A percentile compares a stretch with the other conserved stretches of the same genome.
Conservation (phyloP, 768 basidiomycete genomes). For the Rhizopogon vulgaris region DNA sequence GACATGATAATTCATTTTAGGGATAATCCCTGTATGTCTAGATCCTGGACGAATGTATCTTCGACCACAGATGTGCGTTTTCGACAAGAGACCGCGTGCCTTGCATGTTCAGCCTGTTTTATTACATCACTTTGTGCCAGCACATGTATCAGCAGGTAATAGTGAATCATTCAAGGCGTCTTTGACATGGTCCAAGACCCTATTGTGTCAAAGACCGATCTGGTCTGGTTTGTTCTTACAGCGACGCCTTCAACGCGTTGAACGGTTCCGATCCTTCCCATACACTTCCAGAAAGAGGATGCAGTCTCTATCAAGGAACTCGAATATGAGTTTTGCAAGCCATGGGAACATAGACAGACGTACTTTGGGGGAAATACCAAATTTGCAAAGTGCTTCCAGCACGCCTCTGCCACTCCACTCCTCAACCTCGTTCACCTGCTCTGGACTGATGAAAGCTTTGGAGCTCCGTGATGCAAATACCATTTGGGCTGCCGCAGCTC, state of each 20-base stretch:
- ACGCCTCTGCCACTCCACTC: slow-evolving; percentile 56
- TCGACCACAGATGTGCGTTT: no score
- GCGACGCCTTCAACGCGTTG: slow-evolving; percentile 4
- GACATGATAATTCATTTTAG: not conserved
- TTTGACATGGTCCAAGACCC: not conserved
- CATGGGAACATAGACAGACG: slow-evolving; percentile 10
- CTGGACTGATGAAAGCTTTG: slow-evolving; percentile 69
- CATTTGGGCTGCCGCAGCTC: slow-evolving; percentile 77
- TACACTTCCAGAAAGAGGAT: slow-evolving; percentile 49
- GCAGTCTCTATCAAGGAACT: slow-evolving; percentile 37
- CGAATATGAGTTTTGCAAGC: slow-evolving; percentile 3
- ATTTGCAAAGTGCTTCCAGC: slow-evolving; percentile 47
- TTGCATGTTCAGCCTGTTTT: not conserved
- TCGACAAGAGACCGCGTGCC: not conserved
- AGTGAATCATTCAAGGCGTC: not conserved
- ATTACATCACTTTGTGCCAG: not conserved
- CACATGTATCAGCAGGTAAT: not conserved
- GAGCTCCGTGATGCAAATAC: slow-evolving; percentile 74
- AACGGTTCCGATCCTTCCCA: slow-evolving; percentile 34
- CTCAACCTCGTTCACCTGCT: slow-evolving; percentile 54
- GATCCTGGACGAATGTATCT: not conserved
- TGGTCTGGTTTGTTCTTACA: slow-evolving; percentile 2
- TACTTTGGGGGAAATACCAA: slow-evolving; percentile 47
- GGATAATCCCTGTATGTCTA: not conserved
- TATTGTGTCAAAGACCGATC: not conserved